phyloP scores from a whole-genome alignment of 106 monocot genomes.

The Narthecium ossifragum region DNA sequence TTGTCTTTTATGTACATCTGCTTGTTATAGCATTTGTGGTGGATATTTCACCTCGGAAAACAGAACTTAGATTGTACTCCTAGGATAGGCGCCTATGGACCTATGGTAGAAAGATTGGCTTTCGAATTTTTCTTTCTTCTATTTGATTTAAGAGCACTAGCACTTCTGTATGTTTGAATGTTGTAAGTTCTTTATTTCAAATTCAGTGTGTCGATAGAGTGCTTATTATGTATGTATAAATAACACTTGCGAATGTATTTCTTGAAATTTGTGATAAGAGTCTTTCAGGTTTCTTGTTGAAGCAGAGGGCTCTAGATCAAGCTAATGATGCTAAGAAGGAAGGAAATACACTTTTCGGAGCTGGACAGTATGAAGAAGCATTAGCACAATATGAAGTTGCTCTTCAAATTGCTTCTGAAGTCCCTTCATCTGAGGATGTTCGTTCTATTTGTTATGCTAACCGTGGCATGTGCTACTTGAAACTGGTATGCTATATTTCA shows the following conservation, averaged over 20 bases:
- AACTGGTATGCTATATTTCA: constrained; percentile 44
- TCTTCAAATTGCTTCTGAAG: constrained; percentile 60
- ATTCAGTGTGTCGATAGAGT: background rate
- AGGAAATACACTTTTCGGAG: constrained; percentile 63
- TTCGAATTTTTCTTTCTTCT: no score
- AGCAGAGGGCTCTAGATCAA: constrained; percentile 52
- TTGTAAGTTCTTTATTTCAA: no score
- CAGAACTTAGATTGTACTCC: no score
- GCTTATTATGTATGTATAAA: background rate
- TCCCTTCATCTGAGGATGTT: constrained; percentile 55
- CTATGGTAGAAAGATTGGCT: no score
- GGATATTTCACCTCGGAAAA: no score
- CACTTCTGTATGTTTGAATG: no score
- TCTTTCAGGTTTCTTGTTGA: no score
- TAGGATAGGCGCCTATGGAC: no score
- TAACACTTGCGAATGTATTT: background rate
- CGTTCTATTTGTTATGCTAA: constrained; percentile 75
- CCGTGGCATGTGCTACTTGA: constrained; percentile 66
- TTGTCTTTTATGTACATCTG: no score
- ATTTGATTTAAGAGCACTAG: no score
- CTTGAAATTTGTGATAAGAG: no score
- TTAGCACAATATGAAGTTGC: constrained; percentile 58
- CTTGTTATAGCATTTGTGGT: no score
- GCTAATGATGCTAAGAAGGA: constrained; percentile 69
- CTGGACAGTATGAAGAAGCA: constrained; percentile 61